phyloP scores from a whole-genome alignment of 2,329 filamentous ascomycete species.

The Ascomycota sp. region DNA sequence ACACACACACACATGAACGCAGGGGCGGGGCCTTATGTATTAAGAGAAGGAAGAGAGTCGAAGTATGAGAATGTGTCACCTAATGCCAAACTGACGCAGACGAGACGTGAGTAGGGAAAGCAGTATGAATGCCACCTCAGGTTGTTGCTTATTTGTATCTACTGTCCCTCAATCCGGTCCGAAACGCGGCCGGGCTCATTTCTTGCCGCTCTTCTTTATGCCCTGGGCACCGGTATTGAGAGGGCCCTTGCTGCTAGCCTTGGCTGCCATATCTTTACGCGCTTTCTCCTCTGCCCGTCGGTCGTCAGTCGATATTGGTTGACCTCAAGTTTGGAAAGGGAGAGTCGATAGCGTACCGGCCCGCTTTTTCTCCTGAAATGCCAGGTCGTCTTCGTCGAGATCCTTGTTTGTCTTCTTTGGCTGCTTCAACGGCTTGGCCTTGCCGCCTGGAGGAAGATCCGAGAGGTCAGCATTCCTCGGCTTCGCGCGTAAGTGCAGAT shows the following conservation, averaged over 20 bases:
- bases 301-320: no score
- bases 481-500: neutral
- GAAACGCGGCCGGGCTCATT: conserved; percentile 47
- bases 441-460: conserved; percentile 40
- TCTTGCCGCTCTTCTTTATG: conserved; percentile 98
- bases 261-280: conserved; percentile 63
- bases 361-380: conserved; percentile 64
- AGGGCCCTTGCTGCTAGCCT: conserved; percentile 74
- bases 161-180: no score
- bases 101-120: no score
- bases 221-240: conserved; percentile 67
- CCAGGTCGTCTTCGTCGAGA: conserved; percentile 69
- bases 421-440: conserved; percentile 70
- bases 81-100: no score
- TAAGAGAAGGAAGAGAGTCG: no score
- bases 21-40: no score
- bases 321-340: neutral
- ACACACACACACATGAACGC: no score
- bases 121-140: no score
- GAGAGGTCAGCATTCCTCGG: neutral
- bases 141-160: no score
- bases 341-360: conserved; percentile 36
- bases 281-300: conserved; percentile 65
- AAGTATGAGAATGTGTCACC: no score
- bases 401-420: conserved; percentile 73